phyloP scores from a whole-genome alignment of 345 rosid genomes.

The Camelina laxa region DNA sequence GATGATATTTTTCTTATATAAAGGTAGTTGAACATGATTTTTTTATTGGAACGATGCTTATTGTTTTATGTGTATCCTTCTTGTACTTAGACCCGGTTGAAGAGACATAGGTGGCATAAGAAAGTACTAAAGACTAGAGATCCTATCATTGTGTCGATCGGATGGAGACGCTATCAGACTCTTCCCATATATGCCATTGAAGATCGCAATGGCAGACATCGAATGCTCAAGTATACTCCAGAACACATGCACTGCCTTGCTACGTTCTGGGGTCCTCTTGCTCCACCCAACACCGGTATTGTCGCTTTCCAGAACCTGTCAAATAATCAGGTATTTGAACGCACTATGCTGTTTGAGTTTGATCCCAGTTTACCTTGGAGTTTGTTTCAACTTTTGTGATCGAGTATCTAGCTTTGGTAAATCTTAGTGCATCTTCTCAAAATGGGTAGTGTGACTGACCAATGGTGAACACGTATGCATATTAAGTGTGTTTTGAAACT shows the following conservation, averaged over 20 bases:
- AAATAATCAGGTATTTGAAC: constrained; percentile 66
- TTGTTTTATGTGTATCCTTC: not conserved
- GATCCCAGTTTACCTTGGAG: constrained; percentile 1
- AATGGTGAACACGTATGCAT: constrained; percentile 17
- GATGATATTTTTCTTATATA: constrained; percentile 6
- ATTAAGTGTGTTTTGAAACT: not conserved
- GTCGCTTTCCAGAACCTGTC: constrained; percentile 86
- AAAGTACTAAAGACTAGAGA: constrained; percentile 88
- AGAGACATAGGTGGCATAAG: constrained; percentile 92
- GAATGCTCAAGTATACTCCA: constrained; percentile 96
- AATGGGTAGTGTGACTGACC: constrained; percentile 24
- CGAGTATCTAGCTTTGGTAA: constrained; percentile 12
- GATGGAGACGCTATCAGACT: constrained; percentile 97
- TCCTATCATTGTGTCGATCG: constrained; percentile 87
- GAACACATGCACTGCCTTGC: constrained; percentile 97
- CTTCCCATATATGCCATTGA: constrained; percentile 83
- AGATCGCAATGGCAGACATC: constrained; percentile 84
- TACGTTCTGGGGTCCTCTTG: constrained; percentile 97
- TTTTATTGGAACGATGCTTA: constrained; percentile 3
- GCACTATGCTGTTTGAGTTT: constrained; percentile 22
- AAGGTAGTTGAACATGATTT: constrained; percentile 9
- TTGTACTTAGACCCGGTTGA: constrained; percentile 68
- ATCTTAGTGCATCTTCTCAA: not conserved
- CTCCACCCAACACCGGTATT: constrained; percentile 88
- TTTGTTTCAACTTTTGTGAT: constrained; percentile 31